Percentiles rank a stretch among this genome's conserved stretches.
phyloP scores from a whole-genome alignment of 2,329 filamentous ascomycete genomes.

The Sclerotinia glacialis region DNA sequence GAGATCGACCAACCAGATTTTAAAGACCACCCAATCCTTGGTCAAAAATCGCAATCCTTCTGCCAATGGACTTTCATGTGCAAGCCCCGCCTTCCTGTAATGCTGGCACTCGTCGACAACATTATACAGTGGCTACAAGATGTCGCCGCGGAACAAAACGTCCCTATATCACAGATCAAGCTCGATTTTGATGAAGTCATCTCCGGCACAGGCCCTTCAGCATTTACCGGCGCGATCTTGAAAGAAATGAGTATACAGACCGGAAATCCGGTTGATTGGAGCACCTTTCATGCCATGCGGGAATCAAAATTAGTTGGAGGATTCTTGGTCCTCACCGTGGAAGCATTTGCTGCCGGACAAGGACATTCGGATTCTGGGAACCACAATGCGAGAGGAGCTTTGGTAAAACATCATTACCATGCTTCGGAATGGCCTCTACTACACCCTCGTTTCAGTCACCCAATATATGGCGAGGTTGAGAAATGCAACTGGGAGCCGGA shows the following conservation, averaged over 20 bases:
- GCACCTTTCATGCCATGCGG: conserved; percentile 61
- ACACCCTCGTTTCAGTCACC: conserved; percentile 65
- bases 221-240: conserved; percentile 64
- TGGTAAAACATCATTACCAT: conserved; percentile 74
- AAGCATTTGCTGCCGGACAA: conserved; percentile 70
- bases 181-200: conserved; percentile 72
- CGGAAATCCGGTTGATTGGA: conserved; percentile 55
- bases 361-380: conserved; percentile 71
- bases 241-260: conserved; percentile 57
- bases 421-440: conserved; percentile 68
- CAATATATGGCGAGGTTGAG: conserved; percentile 68
- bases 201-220: conserved; percentile 68
- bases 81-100: conserved; percentile 64
- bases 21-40: conserved; percentile 61
- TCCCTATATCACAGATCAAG: conserved; percentile 57
- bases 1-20: conserved; percentile 70
- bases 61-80: conserved; percentile 75
- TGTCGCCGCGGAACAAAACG: conserved; percentile 57
- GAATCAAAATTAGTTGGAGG: conserved; percentile 65
- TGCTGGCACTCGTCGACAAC: conserved; percentile 65
- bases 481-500: conserved; percentile 66
- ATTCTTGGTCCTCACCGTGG: conserved; percentile 65
- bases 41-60: conserved; percentile 66
- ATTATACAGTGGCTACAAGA: conserved; percentile 65
- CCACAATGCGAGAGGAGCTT: conserved; percentile 61